These are phyloP conservation scores for Penicillium subrubescens DNA, from an alignment of 495 filamentous ascomycete species.

Conservation along the genomic window DNA sequence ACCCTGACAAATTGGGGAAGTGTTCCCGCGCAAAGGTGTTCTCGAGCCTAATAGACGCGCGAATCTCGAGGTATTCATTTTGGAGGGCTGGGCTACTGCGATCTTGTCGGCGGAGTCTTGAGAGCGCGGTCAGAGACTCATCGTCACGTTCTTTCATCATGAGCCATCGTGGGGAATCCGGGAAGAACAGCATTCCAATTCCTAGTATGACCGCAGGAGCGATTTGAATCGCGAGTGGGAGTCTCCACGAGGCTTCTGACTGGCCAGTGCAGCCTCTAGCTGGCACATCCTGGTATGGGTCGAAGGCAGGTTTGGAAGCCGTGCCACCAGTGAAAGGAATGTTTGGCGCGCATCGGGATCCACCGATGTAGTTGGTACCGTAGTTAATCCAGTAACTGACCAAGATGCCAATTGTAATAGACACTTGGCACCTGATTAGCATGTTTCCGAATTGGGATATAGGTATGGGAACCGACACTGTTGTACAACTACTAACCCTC, in stretches of 20 bases:
- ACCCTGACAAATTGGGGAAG: slow-evolving; percentile 67
- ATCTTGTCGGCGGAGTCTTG: slow-evolving; percentile 59
- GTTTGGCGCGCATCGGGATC: slow-evolving; percentile 40
- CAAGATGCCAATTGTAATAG: slow-evolving; percentile 83
- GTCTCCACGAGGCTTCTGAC: slow-evolving; percentile 68
- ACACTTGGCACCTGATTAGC: slow-evolving; percentile 41
- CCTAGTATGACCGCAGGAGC: slow-evolving; percentile 61
- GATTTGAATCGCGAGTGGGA: slow-evolving; percentile 65
- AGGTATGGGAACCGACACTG: slow-evolving; percentile 52
- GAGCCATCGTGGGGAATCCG: slow-evolving; percentile 80
- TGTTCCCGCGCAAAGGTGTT: slow-evolving; percentile 71
- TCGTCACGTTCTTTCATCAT: slow-evolving; percentile 71
- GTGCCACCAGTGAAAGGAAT: slow-evolving; percentile 72
- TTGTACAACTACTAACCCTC: slow-evolving; percentile 74
- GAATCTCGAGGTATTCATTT: slow-evolving; percentile 81
- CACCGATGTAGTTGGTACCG: slow-evolving; percentile 45
- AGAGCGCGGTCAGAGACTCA: slow-evolving; percentile 69
- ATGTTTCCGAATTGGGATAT: background rate
- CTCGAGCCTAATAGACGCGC: slow-evolving; percentile 77
- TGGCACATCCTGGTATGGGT: slow-evolving; percentile 48
- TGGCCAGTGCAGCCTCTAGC: slow-evolving; percentile 51
- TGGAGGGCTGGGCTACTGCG: slow-evolving; percentile 62
- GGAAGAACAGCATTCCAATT: slow-evolving; percentile 73
- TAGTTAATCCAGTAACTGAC: slow-evolving; percentile 85
- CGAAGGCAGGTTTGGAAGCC: slow-evolving; percentile 36